Evolutionary conservation across 2,329 filamentous ascomycete species (phyloP), one percentile per base, ranked within the genome.

Genomic region (Cladobotryum mycophilum): DNA sequence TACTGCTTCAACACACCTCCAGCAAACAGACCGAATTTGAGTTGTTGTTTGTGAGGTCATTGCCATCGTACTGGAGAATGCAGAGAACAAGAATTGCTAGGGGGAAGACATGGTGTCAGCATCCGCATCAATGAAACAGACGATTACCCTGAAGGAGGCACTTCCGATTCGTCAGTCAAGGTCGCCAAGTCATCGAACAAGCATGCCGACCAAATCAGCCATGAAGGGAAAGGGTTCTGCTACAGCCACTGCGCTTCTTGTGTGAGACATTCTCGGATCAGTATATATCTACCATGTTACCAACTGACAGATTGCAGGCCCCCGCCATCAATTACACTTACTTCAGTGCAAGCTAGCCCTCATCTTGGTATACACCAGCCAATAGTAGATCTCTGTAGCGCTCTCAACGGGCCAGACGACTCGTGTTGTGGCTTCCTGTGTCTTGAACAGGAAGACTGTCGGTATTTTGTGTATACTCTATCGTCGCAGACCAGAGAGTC

Each of bases 1-100:
- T 64, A 4, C 51, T 64, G 1, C 57, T 66, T 4, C 55, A 60
- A 14, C 60, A 65, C 37, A 56, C 50, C 15, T 56, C 45, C 11
- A 55, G 35, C 38, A 56, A 49, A 13, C 52, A 43, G 7, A 8
- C 47, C 1, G 59, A 61, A 8, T 59, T 63, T 17, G 48, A 55
- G 3, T 37, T 63, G 25, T 36, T 61, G 14, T 38, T 62, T 17
- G 49, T 47, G 1, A 57, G 42, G 2, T 45, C 41, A 2, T 20
- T 17, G 6, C 22, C 47, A 9, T 52, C 46, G 1, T 17, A 14
- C 11, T 59, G 51, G 51, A 48, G 48, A 8, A 45, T 53, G 15
- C 42, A 12, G 2, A 47, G 18, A 14, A 20, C 45, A 13, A 42
- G 37, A 6, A 41, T 51, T 12, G n/a, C 18, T 5, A 36, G 47